Conservation (phyloP, 2,329 filamentous ascomycete species). For the Sporothrix luriei region DNA sequence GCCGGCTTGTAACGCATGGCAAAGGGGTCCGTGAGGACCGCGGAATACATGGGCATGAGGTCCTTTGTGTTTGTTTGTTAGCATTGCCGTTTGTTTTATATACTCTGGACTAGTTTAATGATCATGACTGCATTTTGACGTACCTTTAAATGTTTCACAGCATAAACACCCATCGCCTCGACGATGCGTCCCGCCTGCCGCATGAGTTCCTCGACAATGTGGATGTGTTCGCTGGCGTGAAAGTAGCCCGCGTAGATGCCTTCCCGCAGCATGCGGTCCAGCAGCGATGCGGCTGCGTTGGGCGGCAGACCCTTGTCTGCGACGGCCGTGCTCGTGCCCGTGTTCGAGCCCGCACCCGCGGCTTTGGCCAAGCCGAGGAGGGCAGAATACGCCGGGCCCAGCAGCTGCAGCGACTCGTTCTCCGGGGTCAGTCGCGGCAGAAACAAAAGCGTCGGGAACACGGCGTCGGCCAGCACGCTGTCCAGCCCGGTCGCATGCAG, state of each 20-base stretch:
- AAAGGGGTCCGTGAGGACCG: constrained; percentile 70
- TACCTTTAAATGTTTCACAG: constrained; percentile 69
- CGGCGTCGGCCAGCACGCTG: constrained; percentile 67
- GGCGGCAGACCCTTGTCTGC: constrained; percentile 36
- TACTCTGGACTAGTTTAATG: neutral
- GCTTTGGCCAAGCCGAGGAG: constrained; percentile 59
- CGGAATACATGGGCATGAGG: constrained; percentile 67
- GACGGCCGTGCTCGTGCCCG: neutral
- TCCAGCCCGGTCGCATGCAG: constrained; percentile 60
- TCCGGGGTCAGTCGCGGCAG: constrained; percentile 78
- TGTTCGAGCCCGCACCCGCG: constrained; percentile 27
- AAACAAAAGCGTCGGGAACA: constrained; percentile 72
- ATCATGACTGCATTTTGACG: constrained; percentile 31
- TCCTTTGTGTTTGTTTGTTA: constrained; percentile 49
- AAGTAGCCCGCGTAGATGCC: constrained; percentile 59
- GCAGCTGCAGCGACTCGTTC: constrained; percentile 65
- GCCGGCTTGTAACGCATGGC: constrained; percentile 57
- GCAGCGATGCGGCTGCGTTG: constrained; percentile 39
- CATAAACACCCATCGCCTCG: constrained; percentile 60
- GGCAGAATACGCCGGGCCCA: constrained; percentile 67
- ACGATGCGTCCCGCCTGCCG: constrained; percentile 54
- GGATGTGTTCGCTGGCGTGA: constrained; percentile 61
- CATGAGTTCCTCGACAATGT: constrained; percentile 61
- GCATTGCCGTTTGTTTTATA: neutral
- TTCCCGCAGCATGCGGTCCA: constrained; percentile 60